A percentile compares a stretch with the other conserved stretches of the same genome.
These are phyloP conservation scores for Stipa capillata DNA, from an alignment of 176 grass and related monocot genomes.

Conservation along the genomic window DNA sequence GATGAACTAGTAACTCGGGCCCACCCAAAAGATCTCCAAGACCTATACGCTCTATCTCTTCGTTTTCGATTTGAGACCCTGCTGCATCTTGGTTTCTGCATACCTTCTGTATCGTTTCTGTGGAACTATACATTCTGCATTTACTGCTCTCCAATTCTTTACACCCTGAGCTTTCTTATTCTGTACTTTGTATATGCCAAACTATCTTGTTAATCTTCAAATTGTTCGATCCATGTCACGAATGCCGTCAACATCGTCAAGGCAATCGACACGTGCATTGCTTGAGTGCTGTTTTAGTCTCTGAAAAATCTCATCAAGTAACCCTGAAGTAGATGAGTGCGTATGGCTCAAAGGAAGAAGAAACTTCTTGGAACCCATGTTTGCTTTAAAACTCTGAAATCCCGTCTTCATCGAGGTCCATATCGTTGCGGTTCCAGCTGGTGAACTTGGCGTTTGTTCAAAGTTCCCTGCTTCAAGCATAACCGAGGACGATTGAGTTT, in stretches of 20 bases:
- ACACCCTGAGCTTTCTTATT: background rate
- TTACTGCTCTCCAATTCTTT: background rate
- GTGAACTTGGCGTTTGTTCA: background rate
- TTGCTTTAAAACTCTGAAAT: conserved; percentile 56
- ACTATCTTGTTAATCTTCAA: background rate
- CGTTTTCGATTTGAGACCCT: background rate
- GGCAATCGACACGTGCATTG: conserved; percentile 20
- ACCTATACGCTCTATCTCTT: background rate
- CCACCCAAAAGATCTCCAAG: too few species aligned
- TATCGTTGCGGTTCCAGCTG: conserved; percentile 25
- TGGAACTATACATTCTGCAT: conserved; percentile 11
- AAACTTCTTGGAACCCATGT: conserved; percentile 40
- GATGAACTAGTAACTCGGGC: too few species aligned
- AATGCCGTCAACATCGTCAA: conserved; percentile 16
- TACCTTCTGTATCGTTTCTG: background rate
- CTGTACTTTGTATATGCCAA: background rate
- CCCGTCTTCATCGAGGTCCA: conserved; percentile 62
- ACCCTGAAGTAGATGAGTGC: conserved; percentile 22
- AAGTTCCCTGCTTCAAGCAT: conserved; percentile 19
- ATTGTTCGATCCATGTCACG: background rate
- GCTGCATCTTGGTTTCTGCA: background rate
- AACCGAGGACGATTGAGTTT: conserved; percentile 16
- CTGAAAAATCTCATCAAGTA: conserved; percentile 82
- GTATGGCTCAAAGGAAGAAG: conserved; percentile 28
- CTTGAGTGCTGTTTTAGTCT: conserved; percentile 49